These are phyloP conservation scores for Claviceps lovelessii DNA, from an alignment of 2,329 filamentous ascomycete genomes.

Conservation along the genomic window DNA sequence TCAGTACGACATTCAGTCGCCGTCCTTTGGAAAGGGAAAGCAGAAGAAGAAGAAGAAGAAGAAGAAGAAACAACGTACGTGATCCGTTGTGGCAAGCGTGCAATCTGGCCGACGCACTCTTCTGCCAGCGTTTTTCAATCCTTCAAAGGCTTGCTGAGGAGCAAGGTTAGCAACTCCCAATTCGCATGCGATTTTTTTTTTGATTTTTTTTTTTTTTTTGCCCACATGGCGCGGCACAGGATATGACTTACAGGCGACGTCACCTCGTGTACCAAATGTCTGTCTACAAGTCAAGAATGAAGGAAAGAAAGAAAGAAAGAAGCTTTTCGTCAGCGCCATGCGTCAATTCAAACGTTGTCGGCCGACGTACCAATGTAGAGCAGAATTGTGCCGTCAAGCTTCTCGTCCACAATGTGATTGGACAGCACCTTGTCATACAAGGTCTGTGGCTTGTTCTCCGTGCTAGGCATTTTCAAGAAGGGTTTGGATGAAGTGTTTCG, in stretches of 20 bases:
- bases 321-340: neutral
- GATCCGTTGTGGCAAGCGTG: conserved; percentile 90
- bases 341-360: too few relatives aligned
- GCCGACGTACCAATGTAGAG: conserved; percentile 70
- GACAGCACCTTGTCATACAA: conserved; percentile 97
- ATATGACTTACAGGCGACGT: conserved; percentile 64
- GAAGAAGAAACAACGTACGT: conserved; percentile 46
- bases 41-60: neutral
- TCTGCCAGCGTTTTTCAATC: conserved; percentile 75
- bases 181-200: neutral
- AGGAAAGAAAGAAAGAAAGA: neutral
- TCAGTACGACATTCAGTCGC: conserved; percentile 4
- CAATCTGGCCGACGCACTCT: conserved; percentile 88
- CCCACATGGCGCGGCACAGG: neutral
- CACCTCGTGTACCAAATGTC: conserved; percentile 96
- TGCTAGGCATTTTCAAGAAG: conserved; percentile 50
- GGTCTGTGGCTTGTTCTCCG: conserved; percentile 59
- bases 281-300: conserved; percentile 37
- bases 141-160: conserved; percentile 83
- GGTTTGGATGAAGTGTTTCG: neutral
- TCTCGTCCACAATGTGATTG: conserved; percentile 88
- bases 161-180: neutral
- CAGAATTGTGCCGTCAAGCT: conserved; percentile 80
- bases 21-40: too few relatives aligned
- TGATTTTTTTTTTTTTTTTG: neutral